phyloP scores from a whole-genome alignment of 2,329 filamentous ascomycete genomes.

The Triangularia verruculosa region DNA sequence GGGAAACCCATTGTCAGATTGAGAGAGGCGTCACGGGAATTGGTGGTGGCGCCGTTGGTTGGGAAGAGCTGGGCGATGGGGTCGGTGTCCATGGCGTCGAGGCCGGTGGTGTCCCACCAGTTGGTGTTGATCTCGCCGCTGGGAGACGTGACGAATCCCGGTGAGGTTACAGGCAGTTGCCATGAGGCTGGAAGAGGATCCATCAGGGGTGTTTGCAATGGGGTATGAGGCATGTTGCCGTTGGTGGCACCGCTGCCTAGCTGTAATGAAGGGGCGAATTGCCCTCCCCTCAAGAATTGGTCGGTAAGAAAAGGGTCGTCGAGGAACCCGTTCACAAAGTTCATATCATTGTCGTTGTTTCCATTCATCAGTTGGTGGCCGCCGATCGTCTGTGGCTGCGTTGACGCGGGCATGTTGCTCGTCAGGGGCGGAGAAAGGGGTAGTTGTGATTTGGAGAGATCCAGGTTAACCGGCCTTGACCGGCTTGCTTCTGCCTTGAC shows the following conservation, averaged over 20 bases:
- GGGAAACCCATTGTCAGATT: slow-evolving; percentile 5
- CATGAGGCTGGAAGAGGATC: slow-evolving; percentile 26
- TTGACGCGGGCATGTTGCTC: slow-evolving; percentile 15
- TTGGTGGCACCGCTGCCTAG: slow-evolving; percentile 23
- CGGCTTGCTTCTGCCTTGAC: slow-evolving; percentile 5
- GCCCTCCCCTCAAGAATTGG: slow-evolving; percentile 15
- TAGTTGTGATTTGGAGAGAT: slow-evolving; percentile 17
- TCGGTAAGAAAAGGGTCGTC: slow-evolving; percentile 32
- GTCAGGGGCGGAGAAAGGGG: slow-evolving; percentile 25
- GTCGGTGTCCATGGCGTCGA: slow-evolving; percentile 6
- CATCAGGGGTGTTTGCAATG: slow-evolving; percentile 39
- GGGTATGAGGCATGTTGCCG: slow-evolving; percentile 31
- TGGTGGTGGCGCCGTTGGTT: slow-evolving; percentile 19
- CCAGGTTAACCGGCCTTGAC: slow-evolving; percentile 12
- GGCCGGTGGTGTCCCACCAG: background rate
- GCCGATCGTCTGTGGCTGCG: background rate
- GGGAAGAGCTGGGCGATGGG: background rate
- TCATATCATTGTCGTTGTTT: slow-evolving; percentile 4
- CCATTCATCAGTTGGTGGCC: background rate
- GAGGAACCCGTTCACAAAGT: slow-evolving; percentile 28
- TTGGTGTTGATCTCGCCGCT: background rate
- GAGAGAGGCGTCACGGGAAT: slow-evolving; percentile 31
- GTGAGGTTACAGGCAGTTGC: background rate
- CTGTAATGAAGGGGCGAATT: background rate
- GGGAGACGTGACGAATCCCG: background rate